Percentiles rank a stretch among this genome's conserved stretches.
These are phyloP conservation scores for Berkeleyomyces rouxiae DNA, from an alignment of 2,329 filamentous ascomycete genomes.

Conservation along the genomic window DNA sequence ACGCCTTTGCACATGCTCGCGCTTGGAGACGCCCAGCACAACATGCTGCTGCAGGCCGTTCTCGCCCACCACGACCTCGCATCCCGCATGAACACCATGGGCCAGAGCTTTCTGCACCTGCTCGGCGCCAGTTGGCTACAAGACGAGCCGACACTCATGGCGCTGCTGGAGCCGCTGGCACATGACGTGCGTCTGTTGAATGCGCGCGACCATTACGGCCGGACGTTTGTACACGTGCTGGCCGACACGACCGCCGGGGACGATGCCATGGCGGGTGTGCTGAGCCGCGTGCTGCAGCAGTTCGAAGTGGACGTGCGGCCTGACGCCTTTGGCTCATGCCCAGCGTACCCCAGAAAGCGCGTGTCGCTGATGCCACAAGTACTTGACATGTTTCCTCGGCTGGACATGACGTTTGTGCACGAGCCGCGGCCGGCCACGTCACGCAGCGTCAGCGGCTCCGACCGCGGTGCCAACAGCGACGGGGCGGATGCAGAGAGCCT, in stretches of 20 bases:
- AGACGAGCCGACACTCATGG: constrained; percentile 14
- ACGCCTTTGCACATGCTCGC: constrained; percentile 31
- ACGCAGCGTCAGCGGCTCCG: neutral
- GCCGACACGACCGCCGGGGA: neutral
- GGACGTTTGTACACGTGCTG: constrained; percentile 34
- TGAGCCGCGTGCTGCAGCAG: constrained; percentile 21
- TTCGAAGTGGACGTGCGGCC: constrained; percentile 22
- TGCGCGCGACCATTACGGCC: constrained; percentile 32
- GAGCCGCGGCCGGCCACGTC: neutral
- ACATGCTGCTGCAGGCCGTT: constrained; percentile 13
- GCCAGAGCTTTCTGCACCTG: constrained; percentile 34
- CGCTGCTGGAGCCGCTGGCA: constrained; percentile 18
- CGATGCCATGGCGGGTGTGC: neutral
- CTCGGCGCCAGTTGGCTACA: constrained; percentile 23
- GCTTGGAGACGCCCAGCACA: constrained; percentile 20
- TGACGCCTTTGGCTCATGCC: constrained; percentile 31
- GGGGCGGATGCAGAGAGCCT: neutral
- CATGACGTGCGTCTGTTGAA: constrained; percentile 19
- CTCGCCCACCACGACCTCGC: neutral
- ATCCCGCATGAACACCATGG: constrained; percentile 26
- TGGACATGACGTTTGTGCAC: neutral
- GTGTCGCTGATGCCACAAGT: neutral
- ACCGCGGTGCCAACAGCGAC: neutral
- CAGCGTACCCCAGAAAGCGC: constrained; percentile 9
- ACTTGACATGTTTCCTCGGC: neutral